Percentiles rank a stretch among this genome's conserved stretches.
Evolutionary conservation across 148 eudicot genomes (phyloP).

Genomic region (Fagopyrum tataricum): DNA sequence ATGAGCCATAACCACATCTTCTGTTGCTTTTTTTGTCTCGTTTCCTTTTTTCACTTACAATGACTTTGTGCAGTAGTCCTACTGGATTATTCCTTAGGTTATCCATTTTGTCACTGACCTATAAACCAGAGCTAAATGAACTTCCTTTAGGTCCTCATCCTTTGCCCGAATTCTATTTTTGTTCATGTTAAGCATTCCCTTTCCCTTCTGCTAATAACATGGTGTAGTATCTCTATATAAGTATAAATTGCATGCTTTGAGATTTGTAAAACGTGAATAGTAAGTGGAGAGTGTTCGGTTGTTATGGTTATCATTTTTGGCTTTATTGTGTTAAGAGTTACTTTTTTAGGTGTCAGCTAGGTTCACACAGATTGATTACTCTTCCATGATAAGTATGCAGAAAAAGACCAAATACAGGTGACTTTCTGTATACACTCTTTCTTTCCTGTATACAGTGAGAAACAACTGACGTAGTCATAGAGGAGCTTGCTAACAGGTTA

Average conservation of each 20-base stretch:
- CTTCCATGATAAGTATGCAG: constrained; percentile 13
- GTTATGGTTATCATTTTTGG: not conserved
- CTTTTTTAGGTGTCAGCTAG: constrained; percentile 11
- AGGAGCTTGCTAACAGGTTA: not conserved
- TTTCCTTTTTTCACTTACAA: not conserved
- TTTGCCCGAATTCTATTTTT: not conserved
- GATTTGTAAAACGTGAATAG: not conserved
- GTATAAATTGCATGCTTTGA: not conserved
- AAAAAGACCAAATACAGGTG: constrained; percentile 8
- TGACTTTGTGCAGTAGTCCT: not conserved
- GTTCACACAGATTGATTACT: constrained; percentile 13
- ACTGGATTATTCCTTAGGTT: not conserved
- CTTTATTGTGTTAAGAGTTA: not conserved
- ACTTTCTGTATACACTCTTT: constrained; percentile 4
- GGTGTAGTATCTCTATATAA: not conserved
- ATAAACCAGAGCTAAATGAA: not conserved
- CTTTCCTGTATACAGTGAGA: not conserved
- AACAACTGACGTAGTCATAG: not conserved
- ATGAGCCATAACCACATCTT: not conserved
- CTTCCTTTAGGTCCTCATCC: not conserved
- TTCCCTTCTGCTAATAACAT: not conserved
- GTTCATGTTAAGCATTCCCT: not conserved
- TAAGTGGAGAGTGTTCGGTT: not conserved
- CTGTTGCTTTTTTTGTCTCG: not conserved
- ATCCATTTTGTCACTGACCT: not conserved